Evolutionary conservation across 345 rosid genomes (phyloP).

Genomic region (Geranium brycei): DNA sequence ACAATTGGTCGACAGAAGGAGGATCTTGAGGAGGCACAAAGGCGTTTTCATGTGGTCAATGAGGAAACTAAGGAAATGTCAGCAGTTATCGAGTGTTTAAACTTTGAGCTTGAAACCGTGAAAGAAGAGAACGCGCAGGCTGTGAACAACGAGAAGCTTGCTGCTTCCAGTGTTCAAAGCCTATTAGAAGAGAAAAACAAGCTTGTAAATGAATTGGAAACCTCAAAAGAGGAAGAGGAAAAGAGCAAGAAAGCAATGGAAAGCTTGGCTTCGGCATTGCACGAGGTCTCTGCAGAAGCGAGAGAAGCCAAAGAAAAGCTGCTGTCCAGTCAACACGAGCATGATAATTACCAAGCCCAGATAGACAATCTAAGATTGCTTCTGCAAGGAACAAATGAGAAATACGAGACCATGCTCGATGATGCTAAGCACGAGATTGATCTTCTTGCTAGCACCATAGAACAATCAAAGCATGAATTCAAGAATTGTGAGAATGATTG

Average conservation of each 20-base stretch:
- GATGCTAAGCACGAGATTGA: constrained; percentile 63
- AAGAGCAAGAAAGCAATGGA: constrained; percentile 98
- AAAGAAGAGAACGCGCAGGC: constrained; percentile 69
- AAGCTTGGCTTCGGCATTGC: constrained; percentile 86
- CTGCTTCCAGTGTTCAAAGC: constrained; percentile 52
- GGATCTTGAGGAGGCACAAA: constrained; percentile 55
- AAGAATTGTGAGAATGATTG: constrained; percentile 50
- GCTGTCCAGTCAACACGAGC: constrained; percentile 49
- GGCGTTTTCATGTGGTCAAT: constrained; percentile 22
- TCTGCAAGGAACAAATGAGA: constrained; percentile 62
- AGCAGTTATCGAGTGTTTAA: constrained; percentile 37
- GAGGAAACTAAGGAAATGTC: constrained; percentile 40
- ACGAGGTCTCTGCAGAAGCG: constrained; percentile 84
- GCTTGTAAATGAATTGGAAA: constrained; percentile 56
- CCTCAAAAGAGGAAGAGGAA: constrained; percentile 69
- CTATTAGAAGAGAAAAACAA: constrained; percentile 66
- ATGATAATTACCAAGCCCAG: constrained; percentile 54
- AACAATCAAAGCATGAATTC: constrained; percentile 48
- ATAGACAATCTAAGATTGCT: constrained; percentile 68
- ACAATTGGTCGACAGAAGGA: constrained; percentile 47
- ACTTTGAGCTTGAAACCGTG: constrained; percentile 36
- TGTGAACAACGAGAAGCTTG: constrained; percentile 61
- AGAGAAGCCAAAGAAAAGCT: constrained; percentile 83
- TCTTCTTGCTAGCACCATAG: constrained; percentile 32
- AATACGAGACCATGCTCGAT: constrained; percentile 64